These are phyloP conservation scores for Scutellaria galericulata DNA, from an alignment of 257 asterid genomes.

Conservation along the genomic window DNA sequence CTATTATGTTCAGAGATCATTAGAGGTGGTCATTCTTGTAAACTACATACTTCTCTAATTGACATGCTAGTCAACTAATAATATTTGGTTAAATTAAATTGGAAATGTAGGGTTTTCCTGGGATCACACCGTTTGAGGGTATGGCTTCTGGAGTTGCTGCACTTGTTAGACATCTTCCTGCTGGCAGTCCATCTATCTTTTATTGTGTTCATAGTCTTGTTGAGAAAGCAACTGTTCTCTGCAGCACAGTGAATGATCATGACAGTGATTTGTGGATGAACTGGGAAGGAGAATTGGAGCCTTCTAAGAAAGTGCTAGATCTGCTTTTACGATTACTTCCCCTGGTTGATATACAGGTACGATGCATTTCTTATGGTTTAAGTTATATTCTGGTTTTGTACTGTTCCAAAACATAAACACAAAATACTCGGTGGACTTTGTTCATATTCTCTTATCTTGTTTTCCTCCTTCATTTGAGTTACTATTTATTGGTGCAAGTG, in stretches of 20 bases:
- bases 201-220: constrained; percentile 72
- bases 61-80: constrained; percentile 20
- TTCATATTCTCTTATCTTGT: constrained; percentile 13
- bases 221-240: constrained; percentile 65
- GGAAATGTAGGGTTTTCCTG: constrained; percentile 74
- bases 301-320: constrained; percentile 72
- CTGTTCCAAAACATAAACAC: background rate
- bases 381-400: background rate
- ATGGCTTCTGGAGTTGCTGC: constrained; percentile 95
- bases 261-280: constrained; percentile 59
- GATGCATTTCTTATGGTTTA: constrained; percentile 5
- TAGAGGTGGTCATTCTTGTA: constrained; percentile 65
- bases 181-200: constrained; percentile 84
- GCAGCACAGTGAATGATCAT: constrained; percentile 40
- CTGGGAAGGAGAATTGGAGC: constrained; percentile 75
- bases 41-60: constrained; percentile 21
- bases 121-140: constrained; percentile 82
- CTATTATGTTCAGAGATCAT: constrained; percentile 76
- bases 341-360: constrained; percentile 88
- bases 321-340: constrained; percentile 76
- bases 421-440: background rate
- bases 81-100: constrained; percentile 29
- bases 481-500: constrained; percentile 1
- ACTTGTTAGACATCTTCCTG: constrained; percentile 88
- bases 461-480: background rate